Percentiles rank a stretch among this genome's conserved stretches.
Conservation (phyloP, 73 alveolate species). For the Paramecium tetraurelia region DNA sequence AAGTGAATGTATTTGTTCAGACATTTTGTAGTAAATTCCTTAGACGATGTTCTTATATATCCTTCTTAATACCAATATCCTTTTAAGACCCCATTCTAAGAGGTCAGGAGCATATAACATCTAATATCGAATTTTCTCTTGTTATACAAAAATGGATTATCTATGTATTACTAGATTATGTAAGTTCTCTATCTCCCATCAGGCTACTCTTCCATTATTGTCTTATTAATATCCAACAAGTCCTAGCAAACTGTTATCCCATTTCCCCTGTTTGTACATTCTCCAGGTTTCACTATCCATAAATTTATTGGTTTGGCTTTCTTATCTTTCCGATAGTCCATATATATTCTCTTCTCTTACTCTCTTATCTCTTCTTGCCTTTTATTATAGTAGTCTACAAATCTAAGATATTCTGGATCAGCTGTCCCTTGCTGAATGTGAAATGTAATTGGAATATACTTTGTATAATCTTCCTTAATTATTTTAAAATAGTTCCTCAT, state of each 20-base stretch:
- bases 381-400: slow-evolving; percentile 59
- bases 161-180: slow-evolving; percentile 68
- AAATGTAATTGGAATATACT: slow-evolving; percentile 79
- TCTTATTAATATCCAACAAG: slow-evolving; percentile 60
- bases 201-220: slow-evolving; percentile 55
- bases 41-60: slow-evolving; percentile 70
- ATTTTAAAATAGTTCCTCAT: slow-evolving; percentile 76
- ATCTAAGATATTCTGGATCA: slow-evolving; percentile 67
- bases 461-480: slow-evolving; percentile 71
- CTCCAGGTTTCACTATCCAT: slow-evolving; percentile 94
- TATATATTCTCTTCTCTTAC: slow-evolving; percentile 15
- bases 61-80: slow-evolving; percentile 79
- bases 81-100: slow-evolving; percentile 65
- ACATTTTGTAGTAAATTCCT: slow-evolving; percentile 67
- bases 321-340: slow-evolving; percentile 4
- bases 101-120: slow-evolving; percentile 65
- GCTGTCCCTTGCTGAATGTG: slow-evolving; percentile 72
- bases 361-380: slow-evolving; percentile 42
- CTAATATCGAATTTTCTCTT: slow-evolving; percentile 77
- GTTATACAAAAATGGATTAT: slow-evolving; percentile 69
- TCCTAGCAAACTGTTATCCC: slow-evolving; percentile 67
- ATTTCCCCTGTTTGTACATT: slow-evolving; percentile 85
- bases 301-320: slow-evolving; percentile 52
- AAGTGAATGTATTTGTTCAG: slow-evolving; percentile 65
- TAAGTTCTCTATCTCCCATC: slow-evolving; percentile 60